Evolutionary conservation across 257 asterid species (phyloP), one percentile per base, ranked within the genome.

Genomic region (Agastache rugosa): DNA sequence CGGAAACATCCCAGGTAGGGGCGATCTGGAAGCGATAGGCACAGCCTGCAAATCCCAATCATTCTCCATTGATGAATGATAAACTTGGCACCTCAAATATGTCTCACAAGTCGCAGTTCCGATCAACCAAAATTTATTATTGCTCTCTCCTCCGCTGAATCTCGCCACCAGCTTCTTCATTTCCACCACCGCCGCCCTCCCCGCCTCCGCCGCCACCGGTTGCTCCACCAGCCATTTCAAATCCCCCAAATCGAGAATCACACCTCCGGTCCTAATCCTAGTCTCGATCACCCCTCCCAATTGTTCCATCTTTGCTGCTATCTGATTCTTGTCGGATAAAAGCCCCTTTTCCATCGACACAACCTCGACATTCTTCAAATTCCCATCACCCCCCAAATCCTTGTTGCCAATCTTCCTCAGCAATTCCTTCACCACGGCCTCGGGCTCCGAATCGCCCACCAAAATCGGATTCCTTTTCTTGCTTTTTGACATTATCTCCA

Each of bases 21-120:
- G 96, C 69, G 91, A 84, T 80, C 93, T 87, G 6, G 97, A 78
- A 64, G 99, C 84, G 63, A 95, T 85, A 25, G 98, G 94, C 68
- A 95, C 86, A 58, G 96, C 98, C 79, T 94, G 98, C 66, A 94
- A 88, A 87, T 94, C 97, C 99, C 97, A 94, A 77, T 94, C 98
- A 70, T 66, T 86, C 72, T 94, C 99, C 96, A 94, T 86, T 39
- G 96, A 77, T 35, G 97, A 87, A 89, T 94, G 98, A 94, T 92
- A 90, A 73, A 94, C 92, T 53, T 90, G 98, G 75, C 99, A 92
- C 80, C 99, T 89, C 88, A 90, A 82, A 82, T 87, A 94, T 11
- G 99, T 92, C 83, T 95, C 99, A 67, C 97, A 92, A 1, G 97
- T 90, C 1, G 99, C 99, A 53, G 94, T 89, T 67, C 99, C 98